Base-by-base conservation (phyloP, 345 rosid species). In the Durio zibethinus region DNA sequence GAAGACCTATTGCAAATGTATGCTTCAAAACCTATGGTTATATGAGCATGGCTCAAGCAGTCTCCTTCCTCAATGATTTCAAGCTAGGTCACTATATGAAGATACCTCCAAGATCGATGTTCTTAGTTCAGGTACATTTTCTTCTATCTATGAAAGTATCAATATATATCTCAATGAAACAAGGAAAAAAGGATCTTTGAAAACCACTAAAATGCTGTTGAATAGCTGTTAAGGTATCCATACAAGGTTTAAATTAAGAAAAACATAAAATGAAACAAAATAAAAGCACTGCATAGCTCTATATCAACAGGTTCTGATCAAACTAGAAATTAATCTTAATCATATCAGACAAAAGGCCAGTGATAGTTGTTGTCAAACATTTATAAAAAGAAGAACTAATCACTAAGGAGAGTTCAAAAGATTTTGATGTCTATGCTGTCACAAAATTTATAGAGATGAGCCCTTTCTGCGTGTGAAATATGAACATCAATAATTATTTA, bases 51-150 rank as follows among this genome's bases (percentile, higher is more conserved):
- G 87, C 88, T 72, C 97, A 94, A 72, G 97, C 98, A 47, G 89
- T 94, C 36, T 94, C 98, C 45, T 94, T 94, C 87, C 90, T 93
- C 74, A 89, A 27, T 65, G 97, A 94, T 88, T 94, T 94, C 90
- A 94, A 94, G 87, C 89, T 91, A 38, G 98, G 98, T 65, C 97
- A 94, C 78, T 94, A 92, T 85, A 94, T 94, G 98, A 94, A 92
- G 89, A 94, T 94, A 43, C 98, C 98, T 69, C 97, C 97, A 73
- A 85, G 94, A 78, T 93, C 94, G n/a, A 93, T 94, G 98, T 94
- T 93, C 90, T 85, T 94, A 84, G 98, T 94, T 82, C 97, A 89
- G 96, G 95, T 87, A 86, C 40, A 50, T 81, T 66, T 72, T 45
- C 15, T 11, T 61, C 47, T 4, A 18, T 66, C 72, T 53, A 57